Evolutionary conservation across 2,329 filamentous ascomycete species (phyloP).

Genomic region (Neonectria hederae): DNA sequence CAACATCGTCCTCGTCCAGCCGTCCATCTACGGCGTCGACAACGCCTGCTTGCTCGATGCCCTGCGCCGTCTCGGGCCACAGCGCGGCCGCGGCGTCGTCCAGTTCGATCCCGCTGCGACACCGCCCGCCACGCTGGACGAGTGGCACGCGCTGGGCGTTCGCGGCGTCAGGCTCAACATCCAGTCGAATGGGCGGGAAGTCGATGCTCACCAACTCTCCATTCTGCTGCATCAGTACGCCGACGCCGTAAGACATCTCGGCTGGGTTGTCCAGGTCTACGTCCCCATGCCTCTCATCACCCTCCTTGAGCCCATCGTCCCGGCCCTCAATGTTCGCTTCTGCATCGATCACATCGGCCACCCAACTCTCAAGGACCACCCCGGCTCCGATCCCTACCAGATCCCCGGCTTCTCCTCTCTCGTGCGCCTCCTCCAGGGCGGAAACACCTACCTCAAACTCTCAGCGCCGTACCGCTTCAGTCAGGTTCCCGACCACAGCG

Average conservation of each 20-base stretch:
- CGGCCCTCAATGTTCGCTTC: constrained; percentile 59
- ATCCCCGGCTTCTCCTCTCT: constrained; percentile 50
- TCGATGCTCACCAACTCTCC: constrained; percentile 53
- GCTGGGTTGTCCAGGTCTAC: constrained; percentile 69
- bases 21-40: constrained; percentile 69
- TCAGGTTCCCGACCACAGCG: constrained; percentile 52
- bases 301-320: constrained; percentile 58
- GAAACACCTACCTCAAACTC: constrained; percentile 65
- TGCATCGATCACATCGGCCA: constrained; percentile 70
- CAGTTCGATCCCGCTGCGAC: constrained; percentile 60
- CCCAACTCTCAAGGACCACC: constrained; percentile 49
- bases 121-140: constrained; percentile 49
- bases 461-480: constrained; percentile 68
- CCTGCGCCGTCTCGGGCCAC: constrained; percentile 58
- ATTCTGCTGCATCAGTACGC: constrained; percentile 58
- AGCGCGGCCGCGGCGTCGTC: constrained; percentile 63
- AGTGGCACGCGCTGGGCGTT: constrained; percentile 67
- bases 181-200: constrained; percentile 58
- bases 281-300: constrained; percentile 61
- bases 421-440: constrained; percentile 55
- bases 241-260: constrained; percentile 56
- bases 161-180: constrained; percentile 69
- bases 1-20: constrained; percentile 69
- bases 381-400: constrained; percentile 36
- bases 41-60: constrained; percentile 68